Evolutionary conservation across 2,329 filamentous ascomycete genomes (phyloP).

Genomic region (Penicillium sp.): DNA sequence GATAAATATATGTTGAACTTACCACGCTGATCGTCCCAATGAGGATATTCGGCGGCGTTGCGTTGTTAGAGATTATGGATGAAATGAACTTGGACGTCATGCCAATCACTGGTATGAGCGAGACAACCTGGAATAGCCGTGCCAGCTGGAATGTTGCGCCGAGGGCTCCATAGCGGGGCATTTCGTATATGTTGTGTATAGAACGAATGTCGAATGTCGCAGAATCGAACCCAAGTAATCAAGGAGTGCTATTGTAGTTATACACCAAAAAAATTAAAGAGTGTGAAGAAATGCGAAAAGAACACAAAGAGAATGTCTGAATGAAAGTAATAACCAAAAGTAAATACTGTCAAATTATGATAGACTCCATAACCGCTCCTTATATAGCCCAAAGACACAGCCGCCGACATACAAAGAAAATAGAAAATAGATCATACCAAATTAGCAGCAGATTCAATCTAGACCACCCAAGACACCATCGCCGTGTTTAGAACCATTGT

Average conservation of each 20-base stretch:
- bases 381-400: conserved; percentile 6
- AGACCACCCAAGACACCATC: conserved; percentile 2
- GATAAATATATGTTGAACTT: conserved; percentile 39
- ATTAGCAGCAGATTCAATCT: conserved; percentile 10
- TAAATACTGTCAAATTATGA: background rate
- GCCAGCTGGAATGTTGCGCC: conserved; percentile 73
- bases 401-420: background rate
- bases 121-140: conserved; percentile 65
- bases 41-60: conserved; percentile 65
- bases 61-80: conserved; percentile 63
- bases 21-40: conserved; percentile 77
- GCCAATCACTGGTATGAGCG: conserved; percentile 72
- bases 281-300: background rate
- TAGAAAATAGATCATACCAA: conserved; percentile 14
- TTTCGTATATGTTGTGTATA: background rate
- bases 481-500: background rate
- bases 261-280: background rate
- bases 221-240: background rate
- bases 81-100: conserved; percentile 78
- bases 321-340: background rate
- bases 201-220: background rate
- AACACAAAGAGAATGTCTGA: background rate
- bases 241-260: background rate
- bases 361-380: background rate
- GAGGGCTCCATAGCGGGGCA: conserved; percentile 58